Percentiles rank a stretch among this genome's conserved stretches.
These are phyloP conservation scores for Lentinula detonsa DNA, from an alignment of 768 basidiomycete species.

Conservation along the genomic window DNA sequence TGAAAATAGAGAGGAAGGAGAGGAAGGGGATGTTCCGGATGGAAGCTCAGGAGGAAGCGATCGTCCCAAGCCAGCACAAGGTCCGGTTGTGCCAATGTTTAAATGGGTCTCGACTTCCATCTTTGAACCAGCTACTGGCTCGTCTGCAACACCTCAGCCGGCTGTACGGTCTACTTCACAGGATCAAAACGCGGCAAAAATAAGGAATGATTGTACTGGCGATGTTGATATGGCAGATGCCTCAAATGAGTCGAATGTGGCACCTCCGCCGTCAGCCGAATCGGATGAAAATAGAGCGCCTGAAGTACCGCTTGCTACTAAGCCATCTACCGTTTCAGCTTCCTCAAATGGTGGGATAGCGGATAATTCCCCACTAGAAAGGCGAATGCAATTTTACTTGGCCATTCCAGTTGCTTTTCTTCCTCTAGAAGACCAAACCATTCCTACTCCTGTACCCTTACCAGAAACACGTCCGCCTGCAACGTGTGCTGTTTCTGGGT, in stretches of 20 bases:
- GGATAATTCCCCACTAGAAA: background rate
- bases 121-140: background rate
- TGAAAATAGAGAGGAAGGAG: background rate
- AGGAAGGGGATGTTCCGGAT: background rate
- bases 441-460: background rate
- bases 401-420: slow-evolving; percentile 1
- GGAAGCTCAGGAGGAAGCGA: background rate
- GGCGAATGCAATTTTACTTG: background rate
- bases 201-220: background rate
- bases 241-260: background rate
- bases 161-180: background rate
- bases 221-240: background rate
- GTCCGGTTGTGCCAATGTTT: background rate
- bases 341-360: too few relatives aligned
- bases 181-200: background rate
- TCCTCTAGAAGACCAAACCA: background rate
- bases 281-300: background rate
- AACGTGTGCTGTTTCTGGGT: slow-evolving; percentile 4
- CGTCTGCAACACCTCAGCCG: background rate
- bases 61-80: background rate
- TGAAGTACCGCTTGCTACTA: too few relatives aligned
- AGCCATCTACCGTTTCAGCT: too few relatives aligned
- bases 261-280: background rate
- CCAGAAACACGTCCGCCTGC: background rate
- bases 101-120: slow-evolving; percentile 3